A percentile compares a stretch with the other conserved stretches of the same genome.
Evolutionary conservation across 2,329 filamentous ascomycete genomes (phyloP).

Genomic region (Dryadomyces sulphureus): DNA sequence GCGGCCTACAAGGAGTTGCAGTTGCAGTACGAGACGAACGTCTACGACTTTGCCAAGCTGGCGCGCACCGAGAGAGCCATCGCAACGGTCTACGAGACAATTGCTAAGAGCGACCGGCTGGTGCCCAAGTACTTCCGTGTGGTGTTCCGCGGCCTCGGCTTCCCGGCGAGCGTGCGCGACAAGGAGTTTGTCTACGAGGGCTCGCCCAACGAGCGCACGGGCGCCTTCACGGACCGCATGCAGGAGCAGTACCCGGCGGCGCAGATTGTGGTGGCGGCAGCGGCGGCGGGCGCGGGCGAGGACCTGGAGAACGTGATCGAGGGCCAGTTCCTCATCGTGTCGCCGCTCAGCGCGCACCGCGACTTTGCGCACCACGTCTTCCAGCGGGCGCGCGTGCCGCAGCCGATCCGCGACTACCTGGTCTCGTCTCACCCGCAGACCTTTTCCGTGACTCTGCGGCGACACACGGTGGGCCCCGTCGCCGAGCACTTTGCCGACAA

Average conservation of each 20-base stretch:
- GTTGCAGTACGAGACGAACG: constrained; percentile 75
- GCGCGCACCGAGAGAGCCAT: constrained; percentile 81
- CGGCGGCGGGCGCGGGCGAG: constrained; percentile 29
- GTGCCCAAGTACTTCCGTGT: constrained; percentile 86
- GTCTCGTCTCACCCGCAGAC: constrained; percentile 61
- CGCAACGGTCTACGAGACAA: constrained; percentile 79
- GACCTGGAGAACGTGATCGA: constrained; percentile 57
- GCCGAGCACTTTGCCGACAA: constrained; percentile 72
- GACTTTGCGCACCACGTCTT: constrained; percentile 73
- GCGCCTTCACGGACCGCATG: constrained; percentile 79
- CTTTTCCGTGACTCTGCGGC: constrained; percentile 64
- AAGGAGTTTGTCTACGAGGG: constrained; percentile 91
- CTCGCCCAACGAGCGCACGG: constrained; percentile 57
- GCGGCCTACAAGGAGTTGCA: constrained; percentile 83
- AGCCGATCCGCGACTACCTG: constrained; percentile 74
- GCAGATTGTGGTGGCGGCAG: constrained; percentile 44
- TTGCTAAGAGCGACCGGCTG: constrained; percentile 65
- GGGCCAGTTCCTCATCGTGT: constrained; percentile 80
- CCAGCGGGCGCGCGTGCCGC: constrained; percentile 72
- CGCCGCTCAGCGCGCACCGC: constrained; percentile 65
- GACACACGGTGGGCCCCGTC: constrained; percentile 53
- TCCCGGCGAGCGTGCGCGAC: constrained; percentile 65
- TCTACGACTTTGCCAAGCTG: constrained; percentile 85
- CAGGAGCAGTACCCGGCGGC: constrained; percentile 80
- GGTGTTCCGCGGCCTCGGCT: constrained; percentile 76